Percentiles rank a stretch among this genome's conserved stretches.
Evolutionary conservation across 176 grass and related monocot species (phyloP).

Genomic region (Carex kokanica): DNA sequence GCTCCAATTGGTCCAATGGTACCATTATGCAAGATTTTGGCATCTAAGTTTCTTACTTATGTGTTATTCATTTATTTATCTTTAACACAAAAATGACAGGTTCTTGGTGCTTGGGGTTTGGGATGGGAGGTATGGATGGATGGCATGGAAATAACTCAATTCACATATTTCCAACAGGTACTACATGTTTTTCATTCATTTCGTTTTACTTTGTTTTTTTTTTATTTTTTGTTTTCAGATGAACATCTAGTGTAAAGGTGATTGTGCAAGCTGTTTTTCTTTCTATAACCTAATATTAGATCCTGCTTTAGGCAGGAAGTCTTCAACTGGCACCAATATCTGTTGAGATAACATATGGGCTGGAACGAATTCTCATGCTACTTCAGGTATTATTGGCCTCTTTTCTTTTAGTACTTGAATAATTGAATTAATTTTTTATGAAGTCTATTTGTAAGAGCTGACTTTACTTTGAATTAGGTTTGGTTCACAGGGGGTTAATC

Average conservation of each 20-base stretch:
- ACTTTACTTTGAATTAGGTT: slow-evolving; percentile 76
- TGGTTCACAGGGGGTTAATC: slow-evolving; percentile 81
- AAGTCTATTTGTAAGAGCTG: slow-evolving; percentile 43
- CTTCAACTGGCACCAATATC: slow-evolving; percentile 82
- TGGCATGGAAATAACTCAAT: slow-evolving; percentile 98
- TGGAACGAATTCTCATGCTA: slow-evolving; percentile 95
- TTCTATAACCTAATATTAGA: slow-evolving; percentile 21
- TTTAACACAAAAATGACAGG: slow-evolving; percentile 29
- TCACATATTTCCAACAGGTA: slow-evolving; percentile 99
- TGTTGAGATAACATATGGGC: slow-evolving; percentile 97
- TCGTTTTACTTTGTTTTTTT: background rate
- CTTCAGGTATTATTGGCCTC: slow-evolving; percentile 62
- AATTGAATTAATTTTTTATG: background rate
- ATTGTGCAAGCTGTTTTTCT: background rate
- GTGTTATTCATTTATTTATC: background rate
- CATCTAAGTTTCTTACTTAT: background rate
- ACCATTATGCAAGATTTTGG: background rate
- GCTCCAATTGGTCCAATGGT: background rate
- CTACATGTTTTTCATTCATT: slow-evolving; percentile 22
- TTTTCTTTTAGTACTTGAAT: slow-evolving; percentile 5
- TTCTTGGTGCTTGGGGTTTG: slow-evolving; percentile 96
- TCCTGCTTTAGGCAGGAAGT: slow-evolving; percentile 65
- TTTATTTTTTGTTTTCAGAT: slow-evolving; percentile 1
- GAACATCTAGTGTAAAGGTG: background rate
- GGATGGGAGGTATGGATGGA: slow-evolving; percentile 99